Evolutionary conservation across 345 rosid genomes (phyloP), one percentile per base, ranked within the genome.

Genomic region (Dipteronia sinensis): DNA sequence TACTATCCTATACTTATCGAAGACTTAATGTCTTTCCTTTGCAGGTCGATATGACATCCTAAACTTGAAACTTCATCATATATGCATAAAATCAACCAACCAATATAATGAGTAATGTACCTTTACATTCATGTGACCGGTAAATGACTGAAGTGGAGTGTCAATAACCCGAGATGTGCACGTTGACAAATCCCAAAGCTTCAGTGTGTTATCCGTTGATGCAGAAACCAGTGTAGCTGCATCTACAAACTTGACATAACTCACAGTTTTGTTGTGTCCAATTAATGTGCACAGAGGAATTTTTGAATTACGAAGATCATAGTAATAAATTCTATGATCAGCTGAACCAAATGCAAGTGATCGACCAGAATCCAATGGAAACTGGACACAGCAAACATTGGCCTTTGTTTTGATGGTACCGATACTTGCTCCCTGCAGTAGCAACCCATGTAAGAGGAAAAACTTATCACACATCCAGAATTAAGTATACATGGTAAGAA

Each of bases 261-360:
- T 96, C 88, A 94, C 98, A 67, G 99, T 94, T 89, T 88, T 96
- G 65, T 76, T 75, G 79, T 96, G 98, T 46, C 98, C 98, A 74
- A 84, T 72, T 87, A 96, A 87, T 53, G 97, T 96, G 81, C 89
- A 89, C 19, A 96, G 86, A 61, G 99, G 99, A 81, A 82, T 81
- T 87, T 87, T 94, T 22, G 90, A 79, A 85, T 90, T 92, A 8
- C 98, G 90, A 29, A 96, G 93, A 86, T 96, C 99, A 38, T 94
- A 94, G 82, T 94, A 92, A 79, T 96, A 94, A 77, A 94, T 88
- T 81, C 82, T 90, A 82, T 92, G 97, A 87, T 96, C 98, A 49
- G 99, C 99, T 15, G 98, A 96, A 74, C 99, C 98, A 73, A 96
- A 94, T 79, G 98, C 98, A 80, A 96, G 86, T 73, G 87, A 87